Conservation (phyloP, 2,329 filamentous ascomycete species). For the Aspergillus carbonarius region DNA sequence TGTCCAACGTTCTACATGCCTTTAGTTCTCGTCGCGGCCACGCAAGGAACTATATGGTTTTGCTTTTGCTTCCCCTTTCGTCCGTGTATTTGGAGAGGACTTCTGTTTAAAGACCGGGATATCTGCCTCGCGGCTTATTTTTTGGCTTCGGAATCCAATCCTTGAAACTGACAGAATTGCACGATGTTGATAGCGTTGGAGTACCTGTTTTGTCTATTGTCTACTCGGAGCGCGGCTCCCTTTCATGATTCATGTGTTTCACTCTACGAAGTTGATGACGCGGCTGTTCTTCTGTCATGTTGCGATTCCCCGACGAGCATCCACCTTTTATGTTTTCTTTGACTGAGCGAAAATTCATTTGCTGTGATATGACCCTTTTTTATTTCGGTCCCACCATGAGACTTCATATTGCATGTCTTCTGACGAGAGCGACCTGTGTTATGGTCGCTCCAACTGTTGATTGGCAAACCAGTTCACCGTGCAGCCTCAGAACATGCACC, state of each 20-base stretch:
- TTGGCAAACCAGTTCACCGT: not conserved
- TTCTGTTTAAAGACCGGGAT: conserved; percentile 26
- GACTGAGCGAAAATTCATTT: not conserved
- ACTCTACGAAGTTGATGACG: conserved; percentile 14
- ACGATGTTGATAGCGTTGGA: conserved; percentile 28
- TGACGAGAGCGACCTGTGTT: not conserved
- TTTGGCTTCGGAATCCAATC: conserved; percentile 15
- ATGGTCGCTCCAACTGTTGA: not conserved
- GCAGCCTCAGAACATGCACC: not conserved
- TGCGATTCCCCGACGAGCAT: conserved; percentile 33
- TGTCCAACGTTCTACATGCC: conserved; percentile 13
- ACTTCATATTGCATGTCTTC: not conserved
- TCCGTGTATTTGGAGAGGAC: conserved; percentile 19
- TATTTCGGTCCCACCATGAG: not conserved
- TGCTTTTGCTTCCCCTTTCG: conserved; percentile 18
- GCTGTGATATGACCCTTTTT: not conserved
- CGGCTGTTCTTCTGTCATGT: conserved; percentile 20
- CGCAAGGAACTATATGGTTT: conserved; percentile 12
- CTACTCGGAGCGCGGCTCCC: conserved; percentile 6
- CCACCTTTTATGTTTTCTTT: conserved; percentile 11
- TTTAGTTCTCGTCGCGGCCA: conserved; percentile 11
- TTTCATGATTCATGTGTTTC: conserved; percentile 11
- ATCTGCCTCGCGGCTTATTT: conserved; percentile 27
- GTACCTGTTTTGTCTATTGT: conserved; percentile 18
- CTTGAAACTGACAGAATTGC: conserved; percentile 14